Evolutionary conservation across 2,329 filamentous ascomycete genomes (phyloP), one percentile per base, ranked within the genome.

Genomic region (Fusarium penzigii): DNA sequence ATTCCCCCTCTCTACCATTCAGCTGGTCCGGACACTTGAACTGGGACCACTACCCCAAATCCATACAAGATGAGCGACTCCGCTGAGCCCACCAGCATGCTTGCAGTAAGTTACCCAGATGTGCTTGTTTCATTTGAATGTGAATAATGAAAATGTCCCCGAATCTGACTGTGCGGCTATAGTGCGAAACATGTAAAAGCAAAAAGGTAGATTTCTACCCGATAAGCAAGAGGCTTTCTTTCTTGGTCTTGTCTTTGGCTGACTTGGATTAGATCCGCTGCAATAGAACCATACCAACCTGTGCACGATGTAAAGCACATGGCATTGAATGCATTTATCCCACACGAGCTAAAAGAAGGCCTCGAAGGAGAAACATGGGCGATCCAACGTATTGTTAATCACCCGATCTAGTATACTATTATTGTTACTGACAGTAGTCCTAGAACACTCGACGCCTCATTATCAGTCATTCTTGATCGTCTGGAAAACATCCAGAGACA

Each of bases 291-390:
- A 62, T 66, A 58, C 67, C 67, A 34, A 45, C 44, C 6, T 69
- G 67, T 43, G 51, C 63, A 29, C 58, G 66, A 17, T 69, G 67
- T 46, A 63, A 57, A 42, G 42, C 50, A 11, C 64, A 66, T 14
- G 53, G 61, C 42, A 44, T 59, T 11, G 65, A 66, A 17, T 69
- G 67, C 17, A 38, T 61, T 20, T 69, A 69, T 46, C 66, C 66
- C 1, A 45, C 56, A 13, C 52, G 67, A 42, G 61, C 46, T 25
- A 69, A 69, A 48, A 58, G 67, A 42, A 63, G 54, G 42, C 54
- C 59, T 13, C 20, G 20, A 25, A 49, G 58, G 8, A 58, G 64
- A 5, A 20, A 44, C 42, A n/a, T 55, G 11, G 48, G 50, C 6
- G 57, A 59, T 29, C 48, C 53, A 49, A 56, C 54, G 29, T 45